These are phyloP conservation scores for Didymellaceae sp. DNA, from an alignment of 2,329 filamentous ascomycete species.

Conservation along the genomic window DNA sequence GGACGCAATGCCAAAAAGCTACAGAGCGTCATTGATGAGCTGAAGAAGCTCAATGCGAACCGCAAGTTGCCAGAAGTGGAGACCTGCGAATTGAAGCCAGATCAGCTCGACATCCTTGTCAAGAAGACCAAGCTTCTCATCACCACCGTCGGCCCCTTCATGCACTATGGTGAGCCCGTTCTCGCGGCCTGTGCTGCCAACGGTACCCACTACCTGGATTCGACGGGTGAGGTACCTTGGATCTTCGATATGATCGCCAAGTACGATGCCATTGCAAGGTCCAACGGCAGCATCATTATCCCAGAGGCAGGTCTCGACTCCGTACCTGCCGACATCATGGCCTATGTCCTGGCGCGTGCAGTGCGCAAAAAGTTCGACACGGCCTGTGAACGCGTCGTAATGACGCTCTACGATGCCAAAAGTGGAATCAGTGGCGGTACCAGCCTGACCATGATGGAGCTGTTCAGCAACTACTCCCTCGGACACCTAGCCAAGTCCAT, in stretches of 20 bases:
- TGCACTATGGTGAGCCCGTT: slow-evolving; percentile 68
- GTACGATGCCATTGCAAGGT: slow-evolving; percentile 65
- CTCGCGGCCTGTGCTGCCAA: slow-evolving; percentile 68
- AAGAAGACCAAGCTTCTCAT: slow-evolving; percentile 65
- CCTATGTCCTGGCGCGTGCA: slow-evolving; percentile 59
- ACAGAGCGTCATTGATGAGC: slow-evolving; percentile 68
- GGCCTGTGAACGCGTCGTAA: slow-evolving; percentile 59
- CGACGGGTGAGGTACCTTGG: slow-evolving; percentile 70
- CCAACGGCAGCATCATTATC: slow-evolving; percentile 66
- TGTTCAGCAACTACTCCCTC: slow-evolving; percentile 57
- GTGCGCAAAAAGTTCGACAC: slow-evolving; percentile 60
- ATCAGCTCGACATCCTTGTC: slow-evolving; percentile 59
- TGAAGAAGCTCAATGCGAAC: slow-evolving; percentile 71
- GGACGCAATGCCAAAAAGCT: slow-evolving; percentile 83
- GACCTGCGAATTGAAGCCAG: slow-evolving; percentile 51
- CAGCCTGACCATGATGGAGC: slow-evolving; percentile 68
- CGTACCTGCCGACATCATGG: slow-evolving; percentile 65
- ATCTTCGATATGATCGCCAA: slow-evolving; percentile 66
- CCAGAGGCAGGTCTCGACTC: slow-evolving; percentile 67
- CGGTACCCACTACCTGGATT: slow-evolving; percentile 73
- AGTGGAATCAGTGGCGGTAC: slow-evolving; percentile 60
- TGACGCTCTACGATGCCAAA: slow-evolving; percentile 62
- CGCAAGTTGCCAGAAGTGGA: slow-evolving; percentile 60
- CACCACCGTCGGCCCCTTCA: slow-evolving; percentile 68
- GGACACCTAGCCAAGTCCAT: slow-evolving; percentile 56